Conservation (phyloP, 176 grass and related monocot genomes). For the Cenchrus fungigraminus region DNA sequence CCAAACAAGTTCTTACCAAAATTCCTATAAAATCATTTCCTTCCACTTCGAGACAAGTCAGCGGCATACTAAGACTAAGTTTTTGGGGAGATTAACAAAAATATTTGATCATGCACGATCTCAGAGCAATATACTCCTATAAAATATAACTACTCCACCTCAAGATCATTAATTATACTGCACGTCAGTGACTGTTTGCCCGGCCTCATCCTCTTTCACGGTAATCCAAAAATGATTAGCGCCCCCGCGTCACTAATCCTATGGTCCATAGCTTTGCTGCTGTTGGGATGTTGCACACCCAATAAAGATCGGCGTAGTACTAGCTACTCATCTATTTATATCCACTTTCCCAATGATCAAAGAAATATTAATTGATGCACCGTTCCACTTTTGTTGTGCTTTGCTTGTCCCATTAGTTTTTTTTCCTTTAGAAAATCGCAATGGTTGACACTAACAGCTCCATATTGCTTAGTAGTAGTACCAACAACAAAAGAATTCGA, state of each 20-base stretch:
- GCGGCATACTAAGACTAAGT: no score
- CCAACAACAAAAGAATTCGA: constrained; percentile 13
- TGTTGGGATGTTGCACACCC: constrained; percentile 15
- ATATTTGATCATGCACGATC: no score
- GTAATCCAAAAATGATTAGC: background rate
- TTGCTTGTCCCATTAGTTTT: constrained; percentile 12
- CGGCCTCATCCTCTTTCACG: background rate
- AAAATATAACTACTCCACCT: background rate
- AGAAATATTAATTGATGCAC: background rate
- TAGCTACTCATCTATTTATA: background rate
- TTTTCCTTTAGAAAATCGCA: background rate
- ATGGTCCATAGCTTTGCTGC: constrained; percentile 1
- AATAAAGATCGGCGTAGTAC: background rate
- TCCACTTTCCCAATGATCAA: background rate
- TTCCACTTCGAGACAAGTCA: no score
- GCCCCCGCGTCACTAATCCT: background rate
- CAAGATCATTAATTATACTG: background rate
- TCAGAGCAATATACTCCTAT: no score
- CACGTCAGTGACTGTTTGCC: no score
- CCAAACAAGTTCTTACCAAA: background rate
- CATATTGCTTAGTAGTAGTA: background rate
- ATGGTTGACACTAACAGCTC: background rate
- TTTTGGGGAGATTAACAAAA: no score
- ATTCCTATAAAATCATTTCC: background rate
- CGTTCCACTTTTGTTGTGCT: background rate